Base-by-base conservation (phyloP, 352 stramenopile genomes). In the Globisporangium polare region DNA sequence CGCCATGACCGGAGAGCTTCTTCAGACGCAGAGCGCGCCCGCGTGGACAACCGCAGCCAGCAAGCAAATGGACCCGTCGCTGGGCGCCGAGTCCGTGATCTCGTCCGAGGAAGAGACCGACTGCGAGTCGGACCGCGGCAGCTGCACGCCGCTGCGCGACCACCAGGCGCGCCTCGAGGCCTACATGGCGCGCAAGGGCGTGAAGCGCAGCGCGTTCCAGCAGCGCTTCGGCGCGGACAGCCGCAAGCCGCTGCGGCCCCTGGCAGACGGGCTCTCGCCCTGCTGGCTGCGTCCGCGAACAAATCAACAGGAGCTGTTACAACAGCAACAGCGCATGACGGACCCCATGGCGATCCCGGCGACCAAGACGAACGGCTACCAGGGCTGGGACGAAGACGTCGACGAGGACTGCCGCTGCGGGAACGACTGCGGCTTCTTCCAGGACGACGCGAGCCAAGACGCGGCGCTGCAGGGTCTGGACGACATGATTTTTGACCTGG, bases 401-500 rank as follows among this genome's bases (percentile, higher is more conserved):
- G 61, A 66, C 27, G 60, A 69, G 15, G 57, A 74, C 37, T 88
- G 73, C 57, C 39, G 68, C 20, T 88, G 77, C 67, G 73, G 72
- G 52, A 75, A 72, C 58, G 69, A 75, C 26, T 83, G 71, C 60
- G 69, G 64, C 43, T 71, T 71, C 53, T 74, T 80, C 56, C 52
- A 66, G 57, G 62, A 59, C 35, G 62, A 68, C 26, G 45, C 61
- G 33, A 13, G 20, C 15, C 33, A 53, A 20, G 45, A 55, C 17
- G 53, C 53, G 10, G 31, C 45, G 17, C 52, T 63, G 47, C 60
- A 65, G 24, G 52, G 61, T 18, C 27, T 58, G 26, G 74, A 67
- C 63, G 78, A 90, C 42, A 73, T 90, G 65, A 77, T 90, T 37
- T 90, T 90, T 45, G 78, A 87, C 37, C 63, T 90, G 50, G 80